Evolutionary conservation across 2,329 filamentous ascomycete genomes (phyloP).

Genomic region (Pseudophaeomoniella oleicola): DNA sequence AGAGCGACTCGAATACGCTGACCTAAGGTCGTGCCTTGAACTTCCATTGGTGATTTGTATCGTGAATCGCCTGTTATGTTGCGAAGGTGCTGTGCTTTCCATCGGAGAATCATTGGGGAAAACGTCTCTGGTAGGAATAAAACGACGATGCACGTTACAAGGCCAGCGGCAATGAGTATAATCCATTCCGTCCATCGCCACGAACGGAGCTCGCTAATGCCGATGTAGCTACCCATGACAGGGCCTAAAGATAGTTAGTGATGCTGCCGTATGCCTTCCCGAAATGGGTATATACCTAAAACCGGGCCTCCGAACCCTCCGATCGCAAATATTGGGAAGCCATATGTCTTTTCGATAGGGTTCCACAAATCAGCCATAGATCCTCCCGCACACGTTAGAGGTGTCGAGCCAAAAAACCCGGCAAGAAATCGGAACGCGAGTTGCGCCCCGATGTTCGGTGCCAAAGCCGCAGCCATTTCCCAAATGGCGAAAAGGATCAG

Average conservation of each 20-base stretch:
- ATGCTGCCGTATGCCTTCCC: not conserved
- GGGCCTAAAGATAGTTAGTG: too few species aligned
- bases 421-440: slow-evolving; percentile 35
- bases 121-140: slow-evolving; percentile 38
- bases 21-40: slow-evolving; percentile 19
- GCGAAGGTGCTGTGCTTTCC: slow-evolving; percentile 28
- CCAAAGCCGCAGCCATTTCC: slow-evolving; percentile 31
- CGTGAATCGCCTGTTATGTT: slow-evolving; percentile 27
- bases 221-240: slow-evolving; percentile 31
- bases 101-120: slow-evolving; percentile 28
- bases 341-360: slow-evolving; percentile 32
- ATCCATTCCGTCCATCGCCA: slow-evolving; percentile 36
- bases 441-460: slow-evolving; percentile 31
- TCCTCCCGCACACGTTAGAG: slow-evolving; percentile 30
- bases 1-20: slow-evolving; percentile 26
- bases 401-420: slow-evolving; percentile 32
- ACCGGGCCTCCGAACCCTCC: slow-evolving; percentile 22
- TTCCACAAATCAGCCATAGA: slow-evolving; percentile 32
- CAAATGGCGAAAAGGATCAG: slow-evolving; percentile 33
- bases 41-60: slow-evolving; percentile 32
- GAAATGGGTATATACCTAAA: slow-evolving; percentile 4
- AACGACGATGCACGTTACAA: slow-evolving; percentile 20
- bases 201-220: slow-evolving; percentile 17
- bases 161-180: slow-evolving; percentile 21
- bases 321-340: slow-evolving; percentile 36